These are phyloP conservation scores for Westerdykella ornata DNA, from an alignment of 2,329 filamentous ascomycete genomes.

Conservation along the genomic window DNA sequence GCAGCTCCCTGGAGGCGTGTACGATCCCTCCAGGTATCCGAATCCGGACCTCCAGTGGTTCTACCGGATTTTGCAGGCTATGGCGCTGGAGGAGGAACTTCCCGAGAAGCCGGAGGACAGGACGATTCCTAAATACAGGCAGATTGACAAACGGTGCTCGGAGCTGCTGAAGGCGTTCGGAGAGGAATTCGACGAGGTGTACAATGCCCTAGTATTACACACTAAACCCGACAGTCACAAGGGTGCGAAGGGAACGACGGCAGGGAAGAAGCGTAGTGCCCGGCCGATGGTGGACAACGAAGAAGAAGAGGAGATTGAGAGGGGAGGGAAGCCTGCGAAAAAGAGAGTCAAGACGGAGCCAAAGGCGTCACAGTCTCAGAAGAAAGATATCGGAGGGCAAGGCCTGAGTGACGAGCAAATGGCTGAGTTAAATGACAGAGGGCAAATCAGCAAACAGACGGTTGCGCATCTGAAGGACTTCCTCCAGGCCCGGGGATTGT, in stretches of 20 bases:
- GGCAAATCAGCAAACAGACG: slow-evolving; percentile 39
- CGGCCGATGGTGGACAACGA: slow-evolving; percentile 3
- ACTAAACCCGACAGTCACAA: slow-evolving; percentile 16
- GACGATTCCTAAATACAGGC: slow-evolving; percentile 74
- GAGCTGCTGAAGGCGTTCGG: slow-evolving; percentile 72
- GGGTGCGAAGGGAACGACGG: slow-evolving; percentile 50
- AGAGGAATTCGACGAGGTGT: slow-evolving; percentile 56
- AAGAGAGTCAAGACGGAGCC: slow-evolving; percentile 21
- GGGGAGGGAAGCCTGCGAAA: slow-evolving; percentile 13
- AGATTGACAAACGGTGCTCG: slow-evolving; percentile 65
- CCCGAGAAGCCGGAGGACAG: slow-evolving; percentile 68
- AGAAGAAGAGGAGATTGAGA: slow-evolving; percentile 14
- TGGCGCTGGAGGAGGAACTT: slow-evolving; percentile 86
- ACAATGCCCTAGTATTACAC: slow-evolving; percentile 10
- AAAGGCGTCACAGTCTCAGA: slow-evolving; percentile 16
- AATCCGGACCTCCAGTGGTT: slow-evolving; percentile 96
- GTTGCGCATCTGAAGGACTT: slow-evolving; percentile 32
- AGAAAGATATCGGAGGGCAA: slow-evolving; percentile 16
- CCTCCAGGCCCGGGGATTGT: slow-evolving; percentile 19
- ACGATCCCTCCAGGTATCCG: slow-evolving; percentile 80
- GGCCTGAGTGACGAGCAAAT: slow-evolving; percentile 41
- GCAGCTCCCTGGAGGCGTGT: slow-evolving; percentile 77
- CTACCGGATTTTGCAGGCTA: slow-evolving; percentile 84
- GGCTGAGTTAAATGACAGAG: slow-evolving; percentile 39
- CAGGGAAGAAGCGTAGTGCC: slow-evolving; percentile 42